Evolutionary conservation across 768 basidiomycete species (phyloP), one percentile per base, ranked within the genome.

Genomic region (Hygrophorus pudorinus): DNA sequence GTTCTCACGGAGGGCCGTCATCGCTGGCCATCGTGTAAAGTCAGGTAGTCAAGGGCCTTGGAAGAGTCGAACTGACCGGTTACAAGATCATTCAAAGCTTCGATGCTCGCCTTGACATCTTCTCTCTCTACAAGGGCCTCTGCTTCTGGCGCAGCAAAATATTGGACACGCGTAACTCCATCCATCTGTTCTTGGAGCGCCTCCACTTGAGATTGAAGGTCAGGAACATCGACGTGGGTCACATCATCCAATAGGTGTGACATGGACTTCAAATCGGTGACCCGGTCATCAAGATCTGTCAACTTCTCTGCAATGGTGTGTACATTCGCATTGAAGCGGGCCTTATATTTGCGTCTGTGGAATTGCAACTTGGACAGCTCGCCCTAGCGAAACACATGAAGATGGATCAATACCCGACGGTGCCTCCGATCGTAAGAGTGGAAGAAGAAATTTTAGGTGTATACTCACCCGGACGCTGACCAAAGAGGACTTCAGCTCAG

Each of bases 1-100:
- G 32, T 59, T 65, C 38, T 70, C 65, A 2, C 65, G 66, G 33
- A 77, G 56, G 5, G 44, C 47, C 42, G 60, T 67, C 67, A 76
- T 68, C 48, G 76, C 75, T 76, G 49, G 6, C 14, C 9, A 13
- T 21, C 21, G 37, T 28, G 21, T 16, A 29, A 28, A 35, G 36
- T 9, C 16, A 31, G 17, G 28, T n/a, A 4, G 5, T 45, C 20
- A 36, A 13, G 16, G 29, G 29, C 16, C n/a, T 9, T 28, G 42
- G 4, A 16, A 29, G 27, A 29, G 7, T 33, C 30, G 42, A 17
- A 9, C 61, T 38, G 50, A 76, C 77, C 75, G 30, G 61, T 60
- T 9, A 73, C 61, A 7, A 76, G 54, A 32, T 54, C 59, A 20
- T 55, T 58, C 44, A 76, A 53, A 5, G 59, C 62, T 12, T 58